Base-by-base conservation (phyloP, 192 early-diverging fungal species). In the Coemansia sp. region DNA sequence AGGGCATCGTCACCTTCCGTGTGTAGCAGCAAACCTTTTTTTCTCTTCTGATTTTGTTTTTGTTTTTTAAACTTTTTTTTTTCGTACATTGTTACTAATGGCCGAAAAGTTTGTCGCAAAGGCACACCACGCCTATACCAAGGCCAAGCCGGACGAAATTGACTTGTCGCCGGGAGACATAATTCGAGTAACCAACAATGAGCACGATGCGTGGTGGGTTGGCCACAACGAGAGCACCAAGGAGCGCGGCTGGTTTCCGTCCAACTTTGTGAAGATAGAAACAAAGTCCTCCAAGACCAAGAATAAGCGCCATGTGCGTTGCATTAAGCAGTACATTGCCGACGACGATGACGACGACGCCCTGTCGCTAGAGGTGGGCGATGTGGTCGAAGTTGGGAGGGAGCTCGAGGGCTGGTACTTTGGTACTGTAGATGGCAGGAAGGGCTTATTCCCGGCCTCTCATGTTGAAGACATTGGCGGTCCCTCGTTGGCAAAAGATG, bases 391-490 rank as follows among this genome's bases (percentile, higher is more conserved):
- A 20, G 86, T 92, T 11, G 84, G 85, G 13, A 82, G 87, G 63
- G 80, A 84, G 47, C 80, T 86, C 27, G 87, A 89, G 44, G 89
- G 87, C 64, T 93, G 90, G 88, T 89, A 83, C 79, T 81, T 87
- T 70, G 92, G 92, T 63, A 88, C 87, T 11, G 53, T 73, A 60
- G 86, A 91, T 71, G 90, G 91, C 44, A 87, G 52, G 41, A 76
- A 79, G 36, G 92, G 92, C 13, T 76, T 83, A 41, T 93, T 92
- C 72, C 22, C 55, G 31, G 41, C 55, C 3, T 68, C 65, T 2
- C 44, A 40, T 12, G 52, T 52, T 16, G 57, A 55, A 38, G 68
- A 62, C 33, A 31, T 55, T 31, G 5, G 36, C 16, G 9, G 60
- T 15, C 18, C 60, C 8, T 33, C 60, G 34, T 27, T 36, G 5